Evolutionary conservation across 2,329 filamentous ascomycete species (phyloP).

Genomic region (Botrytis tulipae): DNA sequence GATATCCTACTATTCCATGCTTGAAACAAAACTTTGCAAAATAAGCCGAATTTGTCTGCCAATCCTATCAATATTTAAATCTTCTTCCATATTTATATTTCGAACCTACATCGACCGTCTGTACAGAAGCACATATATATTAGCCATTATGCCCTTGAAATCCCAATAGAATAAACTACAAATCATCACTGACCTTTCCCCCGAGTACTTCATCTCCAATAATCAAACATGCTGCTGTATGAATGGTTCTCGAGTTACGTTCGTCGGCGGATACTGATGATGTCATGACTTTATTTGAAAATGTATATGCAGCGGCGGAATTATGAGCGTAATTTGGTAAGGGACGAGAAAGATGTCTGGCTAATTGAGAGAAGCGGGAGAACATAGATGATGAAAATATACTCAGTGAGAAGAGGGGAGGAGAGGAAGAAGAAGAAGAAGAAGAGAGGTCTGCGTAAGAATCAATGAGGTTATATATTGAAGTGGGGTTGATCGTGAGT

Average conservation of each 20-base stretch:
- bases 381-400: conserved; percentile 58
- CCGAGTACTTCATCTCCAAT: conserved; percentile 97
- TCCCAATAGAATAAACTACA: conserved; percentile 31
- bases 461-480: neutral
- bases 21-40: conserved; percentile 65
- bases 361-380: conserved; percentile 69
- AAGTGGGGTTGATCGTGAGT: conserved; percentile 1
- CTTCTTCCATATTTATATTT: neutral
- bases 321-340: conserved; percentile 55
- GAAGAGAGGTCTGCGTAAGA: neutral
- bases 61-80: conserved; percentile 26
- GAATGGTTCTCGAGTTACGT: conserved; percentile 66
- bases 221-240: conserved; percentile 87
- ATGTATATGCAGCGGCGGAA: conserved; percentile 30
- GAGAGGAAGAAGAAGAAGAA: neutral
- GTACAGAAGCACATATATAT: conserved; percentile 10
- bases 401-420: neutral
- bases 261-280: conserved; percentile 51
- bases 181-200: conserved; percentile 67
- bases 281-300: conserved; percentile 44
- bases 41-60: conserved; percentile 61
- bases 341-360: conserved; percentile 67
- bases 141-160: conserved; percentile 35
- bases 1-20: conserved; percentile 53
- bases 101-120: conserved; percentile 42